Percentiles rank a stretch among this genome's conserved stretches.
Conservation (phyloP, 305 asterid species). For the Fraxinus latifolia region DNA sequence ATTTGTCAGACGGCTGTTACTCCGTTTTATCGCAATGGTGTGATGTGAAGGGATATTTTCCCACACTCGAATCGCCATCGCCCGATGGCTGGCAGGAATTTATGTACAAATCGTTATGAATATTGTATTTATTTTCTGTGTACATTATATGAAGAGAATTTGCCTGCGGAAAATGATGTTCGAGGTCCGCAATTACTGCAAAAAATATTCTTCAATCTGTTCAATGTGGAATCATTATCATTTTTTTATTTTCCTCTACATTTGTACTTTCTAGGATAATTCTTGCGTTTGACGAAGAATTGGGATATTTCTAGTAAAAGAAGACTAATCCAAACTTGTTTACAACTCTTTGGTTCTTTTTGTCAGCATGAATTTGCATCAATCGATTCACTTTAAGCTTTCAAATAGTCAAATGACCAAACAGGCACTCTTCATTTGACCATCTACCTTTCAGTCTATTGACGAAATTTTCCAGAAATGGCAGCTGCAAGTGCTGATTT, state of each 20-base stretch:
- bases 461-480: constrained; percentile 72
- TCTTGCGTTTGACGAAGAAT: not conserved
- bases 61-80: constrained; percentile 26
- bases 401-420: not conserved
- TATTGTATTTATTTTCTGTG: constrained; percentile 33
- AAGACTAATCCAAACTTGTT: not conserved
- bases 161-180: not conserved
- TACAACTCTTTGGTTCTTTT: not conserved
- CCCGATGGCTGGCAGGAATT: constrained; percentile 27
- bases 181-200: not conserved
- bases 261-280: not conserved
- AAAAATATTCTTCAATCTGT: not conserved
- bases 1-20: not conserved
- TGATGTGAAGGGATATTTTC: constrained; percentile 34
- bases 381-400: not conserved
- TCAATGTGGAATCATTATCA: not conserved
- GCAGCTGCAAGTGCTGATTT: constrained; percentile 92
- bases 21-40: constrained; percentile 28
- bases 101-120: constrained; percentile 47
- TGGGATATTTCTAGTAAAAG: not conserved
- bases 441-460: constrained; percentile 36
- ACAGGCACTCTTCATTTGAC: not conserved
- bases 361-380: not conserved
- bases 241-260: not conserved
- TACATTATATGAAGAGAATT: not conserved